phyloP scores from a whole-genome alignment of 768 basidiomycete species.

The Naganishia vaughanmartiniae region DNA sequence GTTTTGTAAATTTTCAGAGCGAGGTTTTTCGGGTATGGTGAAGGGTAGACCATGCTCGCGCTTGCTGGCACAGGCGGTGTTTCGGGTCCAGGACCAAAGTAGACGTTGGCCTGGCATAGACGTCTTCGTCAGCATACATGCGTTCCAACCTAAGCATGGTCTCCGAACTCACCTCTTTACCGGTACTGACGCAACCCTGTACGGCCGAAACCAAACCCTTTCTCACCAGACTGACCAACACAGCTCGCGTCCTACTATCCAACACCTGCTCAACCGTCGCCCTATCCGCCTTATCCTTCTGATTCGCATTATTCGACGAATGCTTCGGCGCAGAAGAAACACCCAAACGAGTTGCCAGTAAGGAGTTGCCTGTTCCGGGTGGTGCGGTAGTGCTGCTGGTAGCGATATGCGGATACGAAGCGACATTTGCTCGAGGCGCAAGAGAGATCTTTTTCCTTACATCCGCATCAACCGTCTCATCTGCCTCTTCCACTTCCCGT shows the following conservation, averaged over 20 bases:
- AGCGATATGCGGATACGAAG: conserved; percentile 69
- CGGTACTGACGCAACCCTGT: conserved; percentile 94
- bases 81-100: conserved; percentile 70
- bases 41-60: conserved; percentile 31
- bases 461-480: conserved; percentile 8
- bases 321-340: conserved; percentile 79
- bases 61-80: conserved; percentile 35
- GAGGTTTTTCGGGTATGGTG: conserved; percentile 58
- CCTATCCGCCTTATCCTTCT: conserved; percentile 93
- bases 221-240: conserved; percentile 94
- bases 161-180: conserved; percentile 66
- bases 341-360: conserved; percentile 51
- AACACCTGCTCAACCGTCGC: conserved; percentile 96
- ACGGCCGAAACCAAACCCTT: conserved; percentile 82
- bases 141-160: too few relatives aligned
- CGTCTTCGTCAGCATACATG: not conserved
- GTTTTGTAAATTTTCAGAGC: conserved; percentile 99
- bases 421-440: conserved; percentile 71
- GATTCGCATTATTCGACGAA: conserved; percentile 77
- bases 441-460: conserved; percentile 17
- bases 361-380: not conserved
- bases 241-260: conserved; percentile 89
- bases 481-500: not conserved
- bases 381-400: conserved; percentile 37
- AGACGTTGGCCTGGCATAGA: conserved; percentile 71